phyloP scores from a whole-genome alignment of 2,329 filamentous ascomycete species.

The Colletotrichum sp. region DNA sequence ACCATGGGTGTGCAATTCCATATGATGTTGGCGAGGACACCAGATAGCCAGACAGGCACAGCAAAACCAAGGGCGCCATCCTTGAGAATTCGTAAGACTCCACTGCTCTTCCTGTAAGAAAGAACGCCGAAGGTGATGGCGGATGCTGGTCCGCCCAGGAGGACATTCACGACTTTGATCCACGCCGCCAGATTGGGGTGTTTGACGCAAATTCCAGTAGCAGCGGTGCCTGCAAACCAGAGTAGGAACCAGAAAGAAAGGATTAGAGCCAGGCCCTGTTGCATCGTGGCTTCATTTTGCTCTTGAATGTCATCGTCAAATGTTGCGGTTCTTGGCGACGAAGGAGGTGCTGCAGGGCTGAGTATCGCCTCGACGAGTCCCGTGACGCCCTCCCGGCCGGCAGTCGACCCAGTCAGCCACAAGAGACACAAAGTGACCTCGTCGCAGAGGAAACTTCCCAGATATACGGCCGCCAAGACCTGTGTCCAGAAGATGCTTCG shows the following conservation, averaged over 20 bases:
- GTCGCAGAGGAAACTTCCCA: neutral
- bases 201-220: neutral
- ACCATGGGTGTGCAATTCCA: neutral
- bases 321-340: neutral
- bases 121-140: neutral
- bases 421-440: neutral
- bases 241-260: neutral
- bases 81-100: neutral
- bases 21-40: neutral
- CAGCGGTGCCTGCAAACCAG: neutral
- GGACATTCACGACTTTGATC: neutral
- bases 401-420: neutral
- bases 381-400: neutral
- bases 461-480: neutral
- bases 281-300: neutral
- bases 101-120: neutral
- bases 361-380: neutral
- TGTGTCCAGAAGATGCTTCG: neutral
- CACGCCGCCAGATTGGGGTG: neutral
- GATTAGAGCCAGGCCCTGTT: neutral
- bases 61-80: neutral
- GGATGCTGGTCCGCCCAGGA: neutral
- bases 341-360: neutral
- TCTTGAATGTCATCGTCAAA: neutral
- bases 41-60: neutral